phyloP scores from a whole-genome alignment of 495 filamentous ascomycete genomes.

The Terfezia boudieri region DNA sequence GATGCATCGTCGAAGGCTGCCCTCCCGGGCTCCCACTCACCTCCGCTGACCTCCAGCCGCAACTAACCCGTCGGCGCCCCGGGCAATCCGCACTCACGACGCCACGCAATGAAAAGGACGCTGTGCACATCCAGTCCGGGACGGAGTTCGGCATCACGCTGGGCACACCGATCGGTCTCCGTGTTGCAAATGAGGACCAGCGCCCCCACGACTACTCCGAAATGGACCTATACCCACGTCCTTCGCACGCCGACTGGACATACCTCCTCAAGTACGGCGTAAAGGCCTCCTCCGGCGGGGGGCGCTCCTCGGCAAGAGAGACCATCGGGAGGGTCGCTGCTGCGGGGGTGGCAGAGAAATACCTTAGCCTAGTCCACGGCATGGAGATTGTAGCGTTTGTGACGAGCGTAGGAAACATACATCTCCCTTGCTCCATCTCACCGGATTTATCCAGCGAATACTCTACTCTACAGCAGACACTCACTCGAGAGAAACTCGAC shows the following conservation, averaged over 20 bases:
- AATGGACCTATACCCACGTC: conserved; percentile 79
- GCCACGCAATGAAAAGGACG: conserved; percentile 79
- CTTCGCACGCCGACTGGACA: conserved; percentile 89
- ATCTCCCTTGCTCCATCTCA: conserved; percentile 63
- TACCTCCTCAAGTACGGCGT: conserved; percentile 96
- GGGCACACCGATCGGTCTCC: conserved; percentile 74
- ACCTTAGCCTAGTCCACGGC: conserved; percentile 53
- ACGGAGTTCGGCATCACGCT: conserved; percentile 83
- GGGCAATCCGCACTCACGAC: conserved; percentile 83
- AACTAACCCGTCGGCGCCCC: conserved; percentile 76
- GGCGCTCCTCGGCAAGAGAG: conserved; percentile 77
- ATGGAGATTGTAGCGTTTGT: conserved; percentile 85
- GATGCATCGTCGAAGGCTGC: conserved; percentile 69
- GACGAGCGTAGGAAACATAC: conserved; percentile 58
- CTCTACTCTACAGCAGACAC: too few relatives aligned
- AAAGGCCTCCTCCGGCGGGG: conserved; percentile 80
- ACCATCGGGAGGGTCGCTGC: conserved; percentile 87
- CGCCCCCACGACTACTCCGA: conserved; percentile 87
- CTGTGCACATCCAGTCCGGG: conserved; percentile 79
- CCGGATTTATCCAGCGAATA: conserved; percentile 7
- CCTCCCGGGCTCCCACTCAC: conserved; percentile 77
- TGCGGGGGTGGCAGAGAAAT: conserved; percentile 91
- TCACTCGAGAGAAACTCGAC: conserved; percentile 50
- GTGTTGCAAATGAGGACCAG: conserved; percentile 83
- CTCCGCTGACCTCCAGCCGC: conserved; percentile 80